Conservation (phyloP, 495 filamentous ascomycete genomes). For the Hyphodiscus hymeniophilus region DNA sequence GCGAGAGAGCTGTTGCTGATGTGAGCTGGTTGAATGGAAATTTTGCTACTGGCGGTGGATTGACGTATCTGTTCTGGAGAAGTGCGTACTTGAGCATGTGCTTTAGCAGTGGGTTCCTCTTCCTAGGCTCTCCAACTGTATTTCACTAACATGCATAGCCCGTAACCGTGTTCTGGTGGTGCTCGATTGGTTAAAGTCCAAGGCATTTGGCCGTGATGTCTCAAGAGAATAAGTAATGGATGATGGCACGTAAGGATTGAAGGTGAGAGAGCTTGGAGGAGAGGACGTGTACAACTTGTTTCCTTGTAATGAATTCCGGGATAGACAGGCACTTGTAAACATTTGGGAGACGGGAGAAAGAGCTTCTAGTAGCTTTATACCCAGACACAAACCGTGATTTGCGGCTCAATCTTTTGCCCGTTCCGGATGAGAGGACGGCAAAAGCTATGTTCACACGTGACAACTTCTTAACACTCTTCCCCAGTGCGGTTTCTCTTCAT, state of each 20-base stretch:
- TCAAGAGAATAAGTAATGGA: constrained; percentile 66
- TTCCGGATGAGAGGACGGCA: no score
- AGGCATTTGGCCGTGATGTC: constrained; percentile 90
- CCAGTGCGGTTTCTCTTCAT: no score
- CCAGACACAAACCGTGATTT: background rate
- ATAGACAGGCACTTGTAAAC: constrained; percentile 8
- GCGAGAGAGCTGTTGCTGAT: constrained; percentile 95
- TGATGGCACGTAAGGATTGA: background rate
- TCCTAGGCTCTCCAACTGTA: constrained; percentile 3
- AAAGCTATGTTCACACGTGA: no score
- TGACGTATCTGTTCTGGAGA: constrained; percentile 92
- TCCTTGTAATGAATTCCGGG: constrained; percentile 15
- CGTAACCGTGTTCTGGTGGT: constrained; percentile 89
- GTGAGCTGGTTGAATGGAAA: constrained; percentile 98
- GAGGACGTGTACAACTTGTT: constrained; percentile 3
- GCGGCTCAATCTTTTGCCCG: constrained; percentile 1
- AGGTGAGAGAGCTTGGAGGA: background rate
- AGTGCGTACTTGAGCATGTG: constrained; percentile 99
- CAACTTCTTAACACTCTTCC: no score
- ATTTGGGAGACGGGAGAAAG: background rate
- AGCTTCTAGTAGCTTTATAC: background rate
- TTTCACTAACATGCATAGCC: constrained; percentile 34
- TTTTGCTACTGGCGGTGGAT: constrained; percentile 72
- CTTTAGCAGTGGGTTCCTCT: constrained; percentile 76
- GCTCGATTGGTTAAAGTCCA: constrained; percentile 93